Conservation (phyloP, 192 early-diverging fungal species). For the Glomus cerebriforme region DNA sequence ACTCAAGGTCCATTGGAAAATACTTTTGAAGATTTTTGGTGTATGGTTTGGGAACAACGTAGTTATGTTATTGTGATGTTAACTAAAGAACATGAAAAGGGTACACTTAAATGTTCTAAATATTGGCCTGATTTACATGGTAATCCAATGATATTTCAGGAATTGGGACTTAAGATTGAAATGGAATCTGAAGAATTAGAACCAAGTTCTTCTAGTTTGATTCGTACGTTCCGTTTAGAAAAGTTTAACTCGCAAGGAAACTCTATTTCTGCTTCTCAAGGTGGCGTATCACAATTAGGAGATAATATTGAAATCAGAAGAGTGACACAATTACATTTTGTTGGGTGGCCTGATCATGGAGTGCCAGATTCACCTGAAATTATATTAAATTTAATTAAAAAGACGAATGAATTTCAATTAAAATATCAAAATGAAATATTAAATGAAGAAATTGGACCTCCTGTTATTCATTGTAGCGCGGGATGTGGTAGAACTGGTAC, state of each 20-base stretch:
- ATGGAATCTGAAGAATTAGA: conserved; percentile 48
- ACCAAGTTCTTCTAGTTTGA: conserved; percentile 42
- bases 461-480: conserved; percentile 82
- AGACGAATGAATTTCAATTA: conserved; percentile 30
- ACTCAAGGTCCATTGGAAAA: conserved; percentile 81
- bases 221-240: conserved; percentile 44
- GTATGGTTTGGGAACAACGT: conserved; percentile 82
- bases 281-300: background rate
- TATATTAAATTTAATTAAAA: conserved; percentile 11
- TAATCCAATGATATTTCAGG: conserved; percentile 39
- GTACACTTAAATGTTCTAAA: conserved; percentile 71
- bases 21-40: conserved; percentile 87
- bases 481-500: conserved; percentile 84
- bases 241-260: background rate
- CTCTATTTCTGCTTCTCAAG: too few species aligned
- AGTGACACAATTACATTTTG: conserved; percentile 76
- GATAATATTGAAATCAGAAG: conserved; percentile 26
- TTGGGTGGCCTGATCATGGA: conserved; percentile 82
- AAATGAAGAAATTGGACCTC: conserved; percentile 43
- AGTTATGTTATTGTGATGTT: conserved; percentile 79
- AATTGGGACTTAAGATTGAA: conserved; percentile 42
- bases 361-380: conserved; percentile 55
- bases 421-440: background rate
- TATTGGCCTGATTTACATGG: conserved; percentile 76
- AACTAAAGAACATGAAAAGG: conserved; percentile 75